Percentiles rank a stretch among this genome's conserved stretches.
These are phyloP conservation scores for Epichloe uncinata DNA, from an alignment of 2,329 filamentous ascomycete genomes.

Conservation along the genomic window DNA sequence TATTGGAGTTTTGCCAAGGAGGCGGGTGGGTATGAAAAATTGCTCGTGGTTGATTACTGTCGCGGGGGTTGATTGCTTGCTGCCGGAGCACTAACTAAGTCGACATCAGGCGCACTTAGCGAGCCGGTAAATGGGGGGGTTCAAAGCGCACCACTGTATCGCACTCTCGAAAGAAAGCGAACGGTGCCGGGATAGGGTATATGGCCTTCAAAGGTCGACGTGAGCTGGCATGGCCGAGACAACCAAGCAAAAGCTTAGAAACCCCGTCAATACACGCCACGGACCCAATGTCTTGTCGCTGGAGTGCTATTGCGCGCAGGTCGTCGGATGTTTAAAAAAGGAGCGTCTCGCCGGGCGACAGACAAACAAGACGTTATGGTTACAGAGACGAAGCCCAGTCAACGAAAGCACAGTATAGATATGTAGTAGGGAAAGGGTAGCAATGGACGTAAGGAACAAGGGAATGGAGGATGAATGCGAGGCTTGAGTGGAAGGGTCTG, in stretches of 20 bases:
- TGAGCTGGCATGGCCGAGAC: not conserved
- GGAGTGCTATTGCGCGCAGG: not conserved
- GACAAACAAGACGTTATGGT: not conserved
- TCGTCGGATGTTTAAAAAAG: not conserved
- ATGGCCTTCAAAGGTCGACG: not conserved
- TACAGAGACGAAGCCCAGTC: not conserved
- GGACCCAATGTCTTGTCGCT: not conserved
- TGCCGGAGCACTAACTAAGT: not conserved
- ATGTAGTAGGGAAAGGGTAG: not conserved
- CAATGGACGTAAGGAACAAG: not conserved
- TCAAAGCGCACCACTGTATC: not conserved
- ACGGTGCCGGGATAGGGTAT: not conserved
- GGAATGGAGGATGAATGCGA: not conserved
- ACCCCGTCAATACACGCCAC: not conserved
- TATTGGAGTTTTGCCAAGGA: not conserved
- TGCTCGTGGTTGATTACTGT: not conserved
- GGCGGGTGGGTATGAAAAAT: not conserved
- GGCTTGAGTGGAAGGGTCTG: not conserved
- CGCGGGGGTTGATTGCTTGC: not conserved
- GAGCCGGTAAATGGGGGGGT: not conserved
- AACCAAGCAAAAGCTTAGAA: not conserved
- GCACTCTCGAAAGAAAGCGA: not conserved
- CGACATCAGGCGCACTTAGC: slow-evolving; percentile 2
- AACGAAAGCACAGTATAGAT: not conserved
- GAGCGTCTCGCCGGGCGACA: not conserved